Conservation (phyloP, 2,329 filamentous ascomycete genomes). For the Aspergillus caelatus region DNA sequence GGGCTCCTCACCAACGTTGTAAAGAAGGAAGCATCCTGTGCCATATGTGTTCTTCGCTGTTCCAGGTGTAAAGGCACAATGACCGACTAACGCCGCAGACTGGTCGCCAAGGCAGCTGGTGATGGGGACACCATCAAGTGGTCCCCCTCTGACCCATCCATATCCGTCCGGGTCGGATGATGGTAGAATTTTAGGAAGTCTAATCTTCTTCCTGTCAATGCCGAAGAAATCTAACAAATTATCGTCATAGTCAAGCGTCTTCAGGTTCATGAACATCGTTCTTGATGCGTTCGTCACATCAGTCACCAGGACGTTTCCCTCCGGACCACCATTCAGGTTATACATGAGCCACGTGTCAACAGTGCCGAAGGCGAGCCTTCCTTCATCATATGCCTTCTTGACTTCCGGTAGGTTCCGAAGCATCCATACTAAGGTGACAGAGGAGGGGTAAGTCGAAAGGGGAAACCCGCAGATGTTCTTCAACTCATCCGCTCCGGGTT, state of each 20-base stretch:
- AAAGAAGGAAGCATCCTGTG: constrained; percentile 85
- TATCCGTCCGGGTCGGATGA: constrained; percentile 76
- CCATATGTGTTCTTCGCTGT: constrained; percentile 91
- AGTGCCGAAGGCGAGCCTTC: constrained; percentile 79
- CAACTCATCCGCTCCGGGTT: constrained; percentile 69
- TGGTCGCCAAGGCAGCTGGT: constrained; percentile 87
- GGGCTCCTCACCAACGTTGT: constrained; percentile 83
- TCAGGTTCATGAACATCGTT: constrained; percentile 93
- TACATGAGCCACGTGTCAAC: constrained; percentile 89
- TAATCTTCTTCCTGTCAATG: constrained; percentile 71
- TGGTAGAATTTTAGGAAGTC: constrained; percentile 79
- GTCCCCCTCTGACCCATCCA: constrained; percentile 66
- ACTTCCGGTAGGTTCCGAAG: constrained; percentile 72
- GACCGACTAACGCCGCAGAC: constrained; percentile 81
- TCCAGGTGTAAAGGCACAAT: constrained; percentile 80
- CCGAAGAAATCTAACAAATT: constrained; percentile 77
- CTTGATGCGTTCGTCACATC: constrained; percentile 86
- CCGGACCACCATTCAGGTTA: constrained; percentile 71
- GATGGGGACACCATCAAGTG: constrained; percentile 71
- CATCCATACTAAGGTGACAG: constrained; percentile 82
- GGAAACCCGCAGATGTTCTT: constrained; percentile 76
- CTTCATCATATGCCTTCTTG: constrained; percentile 72
- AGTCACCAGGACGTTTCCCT: constrained; percentile 73
- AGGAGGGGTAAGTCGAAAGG: constrained; percentile 84
- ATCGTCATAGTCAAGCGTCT: constrained; percentile 78